Evolutionary conservation across 1,284 basidiomycete genomes (phyloP).

Genomic region (Tilletia walkeri): DNA sequence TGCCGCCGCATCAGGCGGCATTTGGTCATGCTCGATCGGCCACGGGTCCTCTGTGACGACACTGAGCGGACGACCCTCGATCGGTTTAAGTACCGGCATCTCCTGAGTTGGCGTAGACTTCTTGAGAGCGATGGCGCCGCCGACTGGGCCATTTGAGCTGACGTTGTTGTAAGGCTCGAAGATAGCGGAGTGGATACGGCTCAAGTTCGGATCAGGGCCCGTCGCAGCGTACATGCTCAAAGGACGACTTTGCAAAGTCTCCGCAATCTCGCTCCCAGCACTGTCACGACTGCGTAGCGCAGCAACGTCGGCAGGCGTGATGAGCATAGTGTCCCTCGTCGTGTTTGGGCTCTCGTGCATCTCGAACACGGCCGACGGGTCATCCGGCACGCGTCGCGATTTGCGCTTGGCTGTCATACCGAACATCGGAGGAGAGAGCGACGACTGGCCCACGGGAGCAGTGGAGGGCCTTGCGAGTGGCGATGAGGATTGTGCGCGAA

Average conservation of each 20-base stretch:
- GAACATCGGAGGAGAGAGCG: slow-evolving; percentile 9
- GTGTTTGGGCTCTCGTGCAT: not conserved
- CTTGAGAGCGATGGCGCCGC: not conserved
- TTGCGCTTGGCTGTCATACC: slow-evolving; percentile 14
- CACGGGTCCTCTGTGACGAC: slow-evolving; percentile 13
- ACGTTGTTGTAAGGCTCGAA: not conserved
- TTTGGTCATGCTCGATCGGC: slow-evolving; percentile 14
- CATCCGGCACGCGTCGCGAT: slow-evolving; percentile 8
- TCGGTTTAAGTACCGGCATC: slow-evolving; percentile 5
- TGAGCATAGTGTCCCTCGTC: not conserved
- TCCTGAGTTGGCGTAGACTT: not conserved
- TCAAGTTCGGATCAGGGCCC: not conserved
- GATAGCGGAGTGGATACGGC: slow-evolving; percentile 6
- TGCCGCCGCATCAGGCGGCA: slow-evolving; percentile 6
- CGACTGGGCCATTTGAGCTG: not conserved
- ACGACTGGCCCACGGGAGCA: not conserved
- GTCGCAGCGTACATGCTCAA: not conserved
- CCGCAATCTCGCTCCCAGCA: too few species aligned
- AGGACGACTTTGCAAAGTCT: not conserved
- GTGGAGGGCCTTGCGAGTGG: not conserved
- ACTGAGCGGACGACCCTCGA: slow-evolving; percentile 14
- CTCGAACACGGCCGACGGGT: slow-evolving; percentile 13
- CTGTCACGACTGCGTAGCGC: slow-evolving; percentile 1
- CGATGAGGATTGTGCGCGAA: not conserved
- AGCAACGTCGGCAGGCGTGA: not conserved